Conservation (phyloP, 2,329 filamentous ascomycete species). For the Penicillium palitans region DNA sequence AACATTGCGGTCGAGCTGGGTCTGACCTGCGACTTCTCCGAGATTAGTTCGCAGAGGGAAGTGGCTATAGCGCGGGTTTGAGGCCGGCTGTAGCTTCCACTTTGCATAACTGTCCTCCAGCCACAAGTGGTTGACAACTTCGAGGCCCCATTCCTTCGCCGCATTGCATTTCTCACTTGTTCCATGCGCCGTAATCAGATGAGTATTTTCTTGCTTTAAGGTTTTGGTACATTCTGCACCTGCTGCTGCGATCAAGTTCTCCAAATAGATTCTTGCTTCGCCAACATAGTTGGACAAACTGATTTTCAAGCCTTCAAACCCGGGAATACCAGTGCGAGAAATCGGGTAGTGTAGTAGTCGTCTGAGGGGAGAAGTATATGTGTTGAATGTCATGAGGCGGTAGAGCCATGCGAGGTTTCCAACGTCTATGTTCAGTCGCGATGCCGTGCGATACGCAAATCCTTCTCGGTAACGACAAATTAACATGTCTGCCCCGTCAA, state of each 20-base stretch:
- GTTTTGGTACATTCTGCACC: conserved; percentile 92
- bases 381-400: conserved; percentile 81
- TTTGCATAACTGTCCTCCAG: conserved; percentile 95
- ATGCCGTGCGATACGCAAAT: conserved; percentile 72
- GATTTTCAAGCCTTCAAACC: conserved; percentile 74
- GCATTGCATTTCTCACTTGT: conserved; percentile 92
- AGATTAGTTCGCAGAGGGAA: conserved; percentile 90
- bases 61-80: conserved; percentile 74
- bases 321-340: conserved; percentile 72
- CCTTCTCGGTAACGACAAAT: conserved; percentile 87
- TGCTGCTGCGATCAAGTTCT: conserved; percentile 81
- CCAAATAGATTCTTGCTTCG: conserved; percentile 87
- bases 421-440: conserved; percentile 75
- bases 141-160: conserved; percentile 86
- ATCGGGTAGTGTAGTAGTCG: conserved; percentile 88
- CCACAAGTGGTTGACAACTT: conserved; percentile 94
- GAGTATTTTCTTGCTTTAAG: conserved; percentile 92
- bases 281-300: conserved; percentile 96
- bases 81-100: conserved; percentile 72
- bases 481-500: conserved; percentile 75
- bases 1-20: conserved; percentile 71
- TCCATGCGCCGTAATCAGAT: conserved; percentile 86
- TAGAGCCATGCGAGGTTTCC: conserved; percentile 95
- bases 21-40: conserved; percentile 89
- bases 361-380: conserved; percentile 81